Percentiles rank a stretch among this genome's conserved stretches.
phyloP scores from a whole-genome alignment of 371 early-diverging fungal genomes.

The Saksenaea vasiformis region DNA sequence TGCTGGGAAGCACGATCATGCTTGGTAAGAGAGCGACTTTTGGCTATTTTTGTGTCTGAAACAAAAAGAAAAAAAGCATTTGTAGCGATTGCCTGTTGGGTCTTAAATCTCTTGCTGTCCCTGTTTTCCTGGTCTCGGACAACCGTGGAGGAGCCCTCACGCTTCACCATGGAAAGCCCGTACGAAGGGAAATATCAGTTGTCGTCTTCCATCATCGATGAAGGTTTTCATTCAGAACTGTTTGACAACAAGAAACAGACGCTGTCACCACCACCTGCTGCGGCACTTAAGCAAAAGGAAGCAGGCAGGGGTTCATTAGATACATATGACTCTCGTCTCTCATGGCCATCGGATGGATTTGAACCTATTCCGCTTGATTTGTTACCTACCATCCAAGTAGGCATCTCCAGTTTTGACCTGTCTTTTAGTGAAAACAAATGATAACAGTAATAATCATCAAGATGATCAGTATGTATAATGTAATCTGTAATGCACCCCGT shows the following conservation, averaged over 20 bases:
- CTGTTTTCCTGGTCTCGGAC: constrained; percentile 11
- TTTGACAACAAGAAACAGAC: not conserved
- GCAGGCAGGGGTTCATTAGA: constrained; percentile 4
- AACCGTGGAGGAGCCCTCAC: constrained; percentile 4
- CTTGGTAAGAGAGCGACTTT: constrained; percentile 11
- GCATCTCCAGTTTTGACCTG: constrained; percentile 19
- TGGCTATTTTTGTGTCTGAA: not conserved
- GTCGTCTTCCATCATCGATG: constrained; percentile 3
- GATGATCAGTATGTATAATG: not conserved
- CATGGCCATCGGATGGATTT: not conserved
- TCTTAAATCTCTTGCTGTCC: constrained; percentile 12
- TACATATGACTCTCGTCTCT: not conserved
- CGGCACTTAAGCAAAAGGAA: constrained; percentile 6
- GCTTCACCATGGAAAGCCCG: constrained; percentile 14
- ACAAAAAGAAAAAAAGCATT: constrained; percentile 7
- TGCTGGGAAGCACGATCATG: constrained; percentile 14
- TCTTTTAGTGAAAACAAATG: constrained; percentile 8
- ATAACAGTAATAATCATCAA: not conserved
- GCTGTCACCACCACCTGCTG: constrained; percentile 4
- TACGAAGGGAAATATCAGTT: constrained; percentile 1
- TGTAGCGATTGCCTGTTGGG: constrained; percentile 15
- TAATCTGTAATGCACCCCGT: not conserved
- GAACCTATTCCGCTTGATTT: constrained; percentile 14
- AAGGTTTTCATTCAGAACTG: not conserved
- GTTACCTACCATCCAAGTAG: constrained; percentile 22